Evolutionary conservation across 2,329 filamentous ascomycete species (phyloP), one percentile per base, ranked within the genome.

Genomic region (Penicillium griseofulvum): DNA sequence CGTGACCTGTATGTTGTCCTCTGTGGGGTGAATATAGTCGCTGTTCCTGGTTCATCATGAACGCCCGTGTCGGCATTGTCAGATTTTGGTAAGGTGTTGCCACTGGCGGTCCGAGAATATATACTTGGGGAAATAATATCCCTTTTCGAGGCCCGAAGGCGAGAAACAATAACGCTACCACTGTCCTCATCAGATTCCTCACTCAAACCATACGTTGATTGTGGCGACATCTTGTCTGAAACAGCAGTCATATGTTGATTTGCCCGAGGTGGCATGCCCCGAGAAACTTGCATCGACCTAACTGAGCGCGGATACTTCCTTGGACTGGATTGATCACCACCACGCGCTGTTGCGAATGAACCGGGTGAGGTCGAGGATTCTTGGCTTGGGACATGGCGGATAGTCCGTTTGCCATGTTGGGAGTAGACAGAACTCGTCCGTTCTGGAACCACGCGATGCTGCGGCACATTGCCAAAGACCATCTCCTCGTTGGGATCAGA

Each of bases 81-180:
- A 24, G 56, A 51, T 11, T 57, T 56, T 1, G 53, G 54, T 8
- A 66, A 65, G 4, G 71, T 68, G 28, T 67, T 62, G 29, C 70
- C 74, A 53, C 71, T 69, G 11, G 71, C 74, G 10, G 72, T 71
- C 51, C 73, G 69, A 16, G 76, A 78, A 64, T 78, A 78, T 9
- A 77, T 55, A 52, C 76, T 78, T 5, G 74, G 72, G 34, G 74
- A 75, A 53, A 61, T 61, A 54, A 58, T 62, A 19, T 45, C 57
- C 12, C 34, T 19, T 22, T 57, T 54, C 12, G 53, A n/a, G 26
- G 53, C 47, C 33, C 31, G 42, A 14, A 45, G 42, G 16, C 41
- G 57, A 37, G 55, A 28, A 14, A 62, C 28, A 19, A 67, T 59
- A n/a, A 67, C 57, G 45, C 62, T 66, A 0, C 51, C 55, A 37